Base-by-base conservation (phyloP, 345 rosid species). In the Corymbia maculata region DNA sequence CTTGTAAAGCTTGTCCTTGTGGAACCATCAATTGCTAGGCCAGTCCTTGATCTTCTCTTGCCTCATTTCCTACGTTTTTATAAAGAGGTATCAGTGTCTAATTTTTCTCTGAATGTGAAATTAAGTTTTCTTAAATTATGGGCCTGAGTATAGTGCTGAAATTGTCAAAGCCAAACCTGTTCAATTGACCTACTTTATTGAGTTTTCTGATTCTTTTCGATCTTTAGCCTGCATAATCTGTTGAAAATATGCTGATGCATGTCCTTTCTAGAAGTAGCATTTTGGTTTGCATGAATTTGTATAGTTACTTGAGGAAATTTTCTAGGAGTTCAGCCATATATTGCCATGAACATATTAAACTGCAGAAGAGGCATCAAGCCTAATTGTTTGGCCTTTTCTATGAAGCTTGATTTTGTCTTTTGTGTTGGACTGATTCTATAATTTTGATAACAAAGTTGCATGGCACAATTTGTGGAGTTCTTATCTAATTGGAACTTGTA, bases 31-130 rank as follows among this genome's bases (percentile, higher is more conserved):
- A 89, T 90, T 90, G 95, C 92, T 55, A 90, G 90, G 88, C 91
- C 93, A 53, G 95, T 94, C 88, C 85, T 95, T 86, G 97, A 96
- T 92, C 93, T 96, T 91, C 96, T 95, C 86, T 91, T 92, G 93
- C 97, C 98, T 91, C 98, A 95, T 88, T 96, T 96, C 90, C 93
- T 94, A 68, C 92, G 84, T 61, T 94, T 93, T 92, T 95, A 90
- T 90, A 92, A 91, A 90, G 95, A 96, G 99, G 96, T 96, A 93
- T 55, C 86, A 79, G 45, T 57, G 19, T 86, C 64, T 86, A 36
- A 28, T 47, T 44, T 17, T 82, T 82, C n/a, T 44, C 21, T 52
- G 85, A 82, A 21, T 2, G 26, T 82, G 13, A 57, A 24, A 24
- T 57, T 57, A 12, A 57, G 64, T 57, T 57, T 57, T 57, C 13